Evolutionary conservation across 2,329 filamentous ascomycete species (phyloP).

Genomic region (Beauveria caledonica): DNA sequence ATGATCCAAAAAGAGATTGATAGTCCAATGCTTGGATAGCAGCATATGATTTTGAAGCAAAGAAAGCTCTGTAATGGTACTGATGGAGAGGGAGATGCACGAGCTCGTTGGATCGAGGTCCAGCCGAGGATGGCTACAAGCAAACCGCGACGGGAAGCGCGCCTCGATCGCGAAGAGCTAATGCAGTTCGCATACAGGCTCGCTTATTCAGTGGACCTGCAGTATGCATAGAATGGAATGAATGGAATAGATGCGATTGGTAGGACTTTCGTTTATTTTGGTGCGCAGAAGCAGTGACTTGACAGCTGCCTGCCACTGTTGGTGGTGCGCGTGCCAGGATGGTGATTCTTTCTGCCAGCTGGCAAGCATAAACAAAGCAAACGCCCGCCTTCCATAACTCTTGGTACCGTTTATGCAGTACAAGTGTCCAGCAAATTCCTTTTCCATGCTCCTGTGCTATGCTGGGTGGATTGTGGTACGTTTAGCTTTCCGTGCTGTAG

Average conservation of each 20-base stretch:
- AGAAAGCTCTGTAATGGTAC: not conserved
- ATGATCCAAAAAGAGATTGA: conserved; percentile 9
- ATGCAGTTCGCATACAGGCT: conserved; percentile 2
- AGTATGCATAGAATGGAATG: not conserved
- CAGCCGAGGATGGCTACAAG: not conserved
- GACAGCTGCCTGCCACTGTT: conserved; percentile 5
- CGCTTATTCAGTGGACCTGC: conserved; percentile 5
- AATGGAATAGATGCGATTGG: conserved; percentile 9
- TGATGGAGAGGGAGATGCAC: not conserved
- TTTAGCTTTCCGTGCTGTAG: not conserved
- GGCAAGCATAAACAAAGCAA: not conserved
- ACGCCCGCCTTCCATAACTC: not conserved
- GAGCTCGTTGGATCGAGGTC: not conserved
- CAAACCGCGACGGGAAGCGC: conserved; percentile 8
- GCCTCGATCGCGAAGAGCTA: conserved; percentile 1
- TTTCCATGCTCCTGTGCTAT: not conserved
- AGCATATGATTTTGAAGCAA: conserved; percentile 4
- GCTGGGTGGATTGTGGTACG: not conserved
- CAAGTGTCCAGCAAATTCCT: not conserved
- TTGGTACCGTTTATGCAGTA: not conserved
- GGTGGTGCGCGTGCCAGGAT: not conserved
- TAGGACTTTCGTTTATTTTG: conserved; percentile 1
- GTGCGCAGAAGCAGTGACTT: not conserved
- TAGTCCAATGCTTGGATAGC: not conserved
- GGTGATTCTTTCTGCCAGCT: not conserved